phyloP scores from a whole-genome alignment of 2,329 filamentous ascomycete species.

The Botrytis galanthina region DNA sequence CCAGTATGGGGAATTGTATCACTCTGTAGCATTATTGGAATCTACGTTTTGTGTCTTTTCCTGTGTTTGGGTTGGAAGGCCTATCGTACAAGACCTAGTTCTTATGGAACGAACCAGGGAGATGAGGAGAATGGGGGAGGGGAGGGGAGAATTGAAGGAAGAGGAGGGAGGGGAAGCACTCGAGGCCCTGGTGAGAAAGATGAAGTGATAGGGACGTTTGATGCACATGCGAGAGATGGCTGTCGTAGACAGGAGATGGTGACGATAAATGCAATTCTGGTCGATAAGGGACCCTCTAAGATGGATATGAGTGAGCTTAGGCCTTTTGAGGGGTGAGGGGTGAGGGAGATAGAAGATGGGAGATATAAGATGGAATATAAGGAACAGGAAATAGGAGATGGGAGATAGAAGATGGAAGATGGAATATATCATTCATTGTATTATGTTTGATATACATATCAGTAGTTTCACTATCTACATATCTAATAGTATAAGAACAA shows the following conservation, averaged over 20 bases:
- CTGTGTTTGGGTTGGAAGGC: fast-evolving
- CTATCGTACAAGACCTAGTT: neutral
- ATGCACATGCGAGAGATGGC: neutral
- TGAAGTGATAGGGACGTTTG: neutral
- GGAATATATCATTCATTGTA: neutral
- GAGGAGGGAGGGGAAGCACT: neutral
- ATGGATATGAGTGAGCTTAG: neutral
- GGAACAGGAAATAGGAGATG: too few relatives aligned
- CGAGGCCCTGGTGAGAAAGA: neutral
- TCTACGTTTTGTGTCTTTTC: fast-evolving
- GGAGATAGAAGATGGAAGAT: neutral
- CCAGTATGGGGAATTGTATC: neutral
- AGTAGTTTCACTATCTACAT: neutral
- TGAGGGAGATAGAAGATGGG: neutral
- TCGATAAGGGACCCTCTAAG: neutral
- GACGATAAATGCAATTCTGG: neutral
- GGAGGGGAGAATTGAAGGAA: neutral
- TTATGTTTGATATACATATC: neutral
- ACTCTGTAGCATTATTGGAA: fast-evolving
- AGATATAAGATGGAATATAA: too few relatives aligned
- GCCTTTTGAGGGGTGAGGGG: neutral
- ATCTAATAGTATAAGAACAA: neutral
- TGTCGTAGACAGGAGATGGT: neutral
- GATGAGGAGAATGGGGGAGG: neutral
- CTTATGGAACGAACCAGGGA: neutral